Evolutionary conservation across 2,329 filamentous ascomycete genomes (phyloP).

Genomic region (Davidsoniella eucalypti): DNA sequence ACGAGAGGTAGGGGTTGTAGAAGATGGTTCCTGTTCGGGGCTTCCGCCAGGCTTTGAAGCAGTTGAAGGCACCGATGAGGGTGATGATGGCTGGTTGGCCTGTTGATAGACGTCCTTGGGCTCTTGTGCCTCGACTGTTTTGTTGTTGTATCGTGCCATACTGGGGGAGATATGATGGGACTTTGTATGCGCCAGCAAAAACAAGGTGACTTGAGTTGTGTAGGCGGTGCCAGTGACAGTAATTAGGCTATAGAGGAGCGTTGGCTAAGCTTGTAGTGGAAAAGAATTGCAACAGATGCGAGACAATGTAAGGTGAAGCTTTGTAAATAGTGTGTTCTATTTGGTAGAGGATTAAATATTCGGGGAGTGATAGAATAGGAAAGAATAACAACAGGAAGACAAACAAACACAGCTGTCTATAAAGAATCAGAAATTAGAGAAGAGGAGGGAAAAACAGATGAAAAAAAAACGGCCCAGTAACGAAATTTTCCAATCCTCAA

Average conservation of each 20-base stretch:
- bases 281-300: neutral
- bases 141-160: too few relatives aligned
- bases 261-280: neutral
- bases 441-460: too few relatives aligned
- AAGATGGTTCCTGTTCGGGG: conserved; percentile 1
- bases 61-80: neutral
- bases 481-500: neutral
- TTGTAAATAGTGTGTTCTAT: neutral
- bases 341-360: neutral
- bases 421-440: neutral
- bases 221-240: neutral
- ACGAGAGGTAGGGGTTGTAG: conserved; percentile 4
- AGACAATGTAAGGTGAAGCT: neutral
- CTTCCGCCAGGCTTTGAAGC: neutral
- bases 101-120: neutral
- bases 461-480: neutral
- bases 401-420: neutral
- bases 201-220: neutral
- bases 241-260: neutral
- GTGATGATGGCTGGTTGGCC: neutral
- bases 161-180: neutral
- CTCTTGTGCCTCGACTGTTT: too few relatives aligned
- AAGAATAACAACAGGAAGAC: neutral
- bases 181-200: neutral
- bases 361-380: neutral